Evolutionary conservation across 306 rosid genomes (phyloP).

Genomic region (Acacia confusa): DNA sequence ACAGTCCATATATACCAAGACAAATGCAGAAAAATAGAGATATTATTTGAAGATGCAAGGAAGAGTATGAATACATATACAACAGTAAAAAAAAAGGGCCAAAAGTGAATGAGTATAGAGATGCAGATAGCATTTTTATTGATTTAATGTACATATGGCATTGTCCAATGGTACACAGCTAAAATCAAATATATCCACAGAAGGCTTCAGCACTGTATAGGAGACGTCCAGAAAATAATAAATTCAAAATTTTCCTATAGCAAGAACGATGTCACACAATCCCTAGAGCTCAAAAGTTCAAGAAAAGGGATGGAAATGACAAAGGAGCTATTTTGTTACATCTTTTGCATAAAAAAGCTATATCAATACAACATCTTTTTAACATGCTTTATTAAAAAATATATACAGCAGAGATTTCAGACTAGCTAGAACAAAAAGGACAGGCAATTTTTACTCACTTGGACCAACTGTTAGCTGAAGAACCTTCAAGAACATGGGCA

Average conservation of each 20-base stretch:
- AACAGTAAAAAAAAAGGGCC: constrained; percentile 1
- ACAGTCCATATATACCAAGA: constrained; percentile 6
- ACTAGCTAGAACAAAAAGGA: constrained; percentile 3
- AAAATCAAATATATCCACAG: not conserved
- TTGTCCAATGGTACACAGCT: not conserved
- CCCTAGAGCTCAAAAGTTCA: not conserved
- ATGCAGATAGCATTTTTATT: not conserved
- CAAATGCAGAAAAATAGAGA: not conserved
- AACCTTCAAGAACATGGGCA: constrained; percentile 61
- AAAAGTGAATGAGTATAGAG: constrained; percentile 7
- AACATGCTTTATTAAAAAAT: not conserved
- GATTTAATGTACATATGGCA: not conserved
- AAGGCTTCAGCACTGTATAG: not conserved
- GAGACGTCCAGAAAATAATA: not conserved
- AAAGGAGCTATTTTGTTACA: not conserved
- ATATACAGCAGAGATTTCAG: constrained; percentile 25
- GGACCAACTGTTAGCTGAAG: constrained; percentile 71
- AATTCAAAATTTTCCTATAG: not conserved
- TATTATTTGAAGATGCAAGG: not conserved
- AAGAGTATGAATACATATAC: constrained; percentile 7
- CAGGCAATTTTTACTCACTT: constrained; percentile 62
- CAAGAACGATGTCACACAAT: not conserved
- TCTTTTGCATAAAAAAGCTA: too few relatives aligned
- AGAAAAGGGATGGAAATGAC: not conserved
- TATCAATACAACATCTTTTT: constrained; percentile 11